Evolutionary conservation across 306 rosid species (phyloP).

Genomic region (Cucurbita moschata): DNA sequence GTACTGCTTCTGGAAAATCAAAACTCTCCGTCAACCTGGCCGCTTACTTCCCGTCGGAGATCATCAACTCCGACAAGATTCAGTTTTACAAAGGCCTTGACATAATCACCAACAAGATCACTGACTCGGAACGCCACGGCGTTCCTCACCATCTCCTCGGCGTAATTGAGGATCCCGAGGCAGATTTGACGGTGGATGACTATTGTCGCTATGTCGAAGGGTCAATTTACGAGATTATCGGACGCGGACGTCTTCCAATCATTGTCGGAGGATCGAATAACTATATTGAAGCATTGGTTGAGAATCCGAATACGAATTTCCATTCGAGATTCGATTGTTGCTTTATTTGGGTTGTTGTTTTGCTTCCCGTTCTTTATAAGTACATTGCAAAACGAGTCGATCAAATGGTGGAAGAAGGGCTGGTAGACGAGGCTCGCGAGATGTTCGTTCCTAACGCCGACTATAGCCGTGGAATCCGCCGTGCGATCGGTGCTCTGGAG

Average conservation of each 20-base stretch:
- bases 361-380: not conserved
- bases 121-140: not conserved
- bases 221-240: not conserved
- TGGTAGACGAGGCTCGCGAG: slow-evolving; percentile 14
- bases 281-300: slow-evolving; percentile 13
- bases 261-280: slow-evolving; percentile 24
- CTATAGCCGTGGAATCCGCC: slow-evolving; percentile 5
- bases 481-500: slow-evolving; percentile 20
- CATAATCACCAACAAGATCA: slow-evolving; percentile 19
- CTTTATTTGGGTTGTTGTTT: slow-evolving; percentile 18
- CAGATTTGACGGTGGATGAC: slow-evolving; percentile 9
- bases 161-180: slow-evolving; percentile 2
- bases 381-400: slow-evolving; percentile 16
- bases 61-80: slow-evolving; percentile 27
- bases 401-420: slow-evolving; percentile 15
- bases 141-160: slow-evolving; percentile 23
- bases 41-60: slow-evolving; percentile 7
- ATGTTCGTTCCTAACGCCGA: slow-evolving; percentile 6
- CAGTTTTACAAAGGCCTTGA: slow-evolving; percentile 19
- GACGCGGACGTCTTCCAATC: not conserved
- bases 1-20: slow-evolving; percentile 18
- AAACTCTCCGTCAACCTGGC: slow-evolving; percentile 17
- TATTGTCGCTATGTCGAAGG: not conserved
- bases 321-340: slow-evolving; percentile 9
- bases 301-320: not conserved